Percentiles rank a stretch among this genome's conserved stretches.
Conservation (phyloP, 371 early-diverging fungal genomes). For the Syncephalastrum racemosum region DNA sequence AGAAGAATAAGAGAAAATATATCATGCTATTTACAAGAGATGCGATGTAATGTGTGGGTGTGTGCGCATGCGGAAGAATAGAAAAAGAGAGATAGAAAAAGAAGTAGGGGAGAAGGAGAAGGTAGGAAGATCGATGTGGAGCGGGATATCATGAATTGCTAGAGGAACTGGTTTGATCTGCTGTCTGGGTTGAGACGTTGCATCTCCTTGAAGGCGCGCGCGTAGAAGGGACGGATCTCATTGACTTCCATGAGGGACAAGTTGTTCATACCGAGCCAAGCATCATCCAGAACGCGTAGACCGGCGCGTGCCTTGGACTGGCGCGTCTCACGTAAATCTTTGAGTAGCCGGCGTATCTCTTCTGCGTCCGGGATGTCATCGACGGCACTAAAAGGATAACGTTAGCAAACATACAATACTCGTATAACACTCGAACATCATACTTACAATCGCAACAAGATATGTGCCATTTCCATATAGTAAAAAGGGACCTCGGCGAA, state of each 20-base stretch:
- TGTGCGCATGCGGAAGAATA: background rate
- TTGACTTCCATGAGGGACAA: conserved; percentile 85
- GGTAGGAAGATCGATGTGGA: background rate
- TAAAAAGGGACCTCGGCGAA: conserved; percentile 79
- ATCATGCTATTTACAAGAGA: conserved; percentile 6
- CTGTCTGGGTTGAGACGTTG: conserved; percentile 18
- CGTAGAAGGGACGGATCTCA: conserved; percentile 85
- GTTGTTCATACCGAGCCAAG: conserved; percentile 80
- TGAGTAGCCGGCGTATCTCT: conserved; percentile 66
- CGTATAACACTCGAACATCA: conserved; percentile 3
- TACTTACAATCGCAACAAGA: conserved; percentile 70
- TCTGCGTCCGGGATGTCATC: conserved; percentile 82
- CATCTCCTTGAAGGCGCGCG: conserved; percentile 72
- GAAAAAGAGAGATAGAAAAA: background rate
- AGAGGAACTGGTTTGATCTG: too few relatives aligned
- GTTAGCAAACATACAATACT: conserved; percentile 1
- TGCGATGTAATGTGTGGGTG: background rate
- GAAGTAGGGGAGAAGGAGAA: background rate
- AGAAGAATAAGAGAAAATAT: conserved; percentile 3
- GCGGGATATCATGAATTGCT: background rate
- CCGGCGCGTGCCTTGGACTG: conserved; percentile 79
- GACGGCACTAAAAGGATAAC: conserved; percentile 38
- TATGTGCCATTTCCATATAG: conserved; percentile 79
- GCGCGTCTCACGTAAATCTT: conserved; percentile 84
- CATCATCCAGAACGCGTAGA: conserved; percentile 61